These are phyloP conservation scores for Stachybotrys elegans DNA, from an alignment of 2,329 filamentous ascomycete species.

Conservation along the genomic window DNA sequence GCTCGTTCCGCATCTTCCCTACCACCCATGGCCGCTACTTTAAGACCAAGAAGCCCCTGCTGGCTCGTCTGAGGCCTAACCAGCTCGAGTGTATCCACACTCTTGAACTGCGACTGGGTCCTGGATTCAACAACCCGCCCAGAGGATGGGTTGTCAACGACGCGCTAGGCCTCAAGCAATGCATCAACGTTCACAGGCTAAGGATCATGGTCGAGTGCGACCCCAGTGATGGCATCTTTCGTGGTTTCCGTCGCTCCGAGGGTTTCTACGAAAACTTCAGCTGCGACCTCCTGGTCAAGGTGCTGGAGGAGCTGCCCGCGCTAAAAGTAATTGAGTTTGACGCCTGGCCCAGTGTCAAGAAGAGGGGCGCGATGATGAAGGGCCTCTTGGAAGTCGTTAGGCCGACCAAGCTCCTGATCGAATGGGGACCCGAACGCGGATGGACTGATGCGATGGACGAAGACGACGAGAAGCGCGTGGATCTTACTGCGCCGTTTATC, in stretches of 20 bases:
- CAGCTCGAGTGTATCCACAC: slow-evolving; percentile 57
- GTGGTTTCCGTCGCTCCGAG: slow-evolving; percentile 60
- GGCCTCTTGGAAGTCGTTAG: slow-evolving; percentile 50
- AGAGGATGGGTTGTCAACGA: slow-evolving; percentile 64
- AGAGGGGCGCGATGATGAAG: slow-evolving; percentile 58
- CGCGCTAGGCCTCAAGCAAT: slow-evolving; percentile 59
- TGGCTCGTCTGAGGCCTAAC: slow-evolving; percentile 57
- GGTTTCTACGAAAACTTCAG: slow-evolving; percentile 69
- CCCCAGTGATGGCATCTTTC: slow-evolving; percentile 61
- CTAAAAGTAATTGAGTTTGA: slow-evolving; percentile 63
- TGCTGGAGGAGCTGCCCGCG: slow-evolving; percentile 53
- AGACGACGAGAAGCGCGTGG: slow-evolving; percentile 11
- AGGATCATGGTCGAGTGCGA: slow-evolving; percentile 69
- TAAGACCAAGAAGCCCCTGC: slow-evolving; percentile 67
- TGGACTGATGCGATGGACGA: slow-evolving; percentile 53
- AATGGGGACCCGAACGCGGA: slow-evolving; percentile 63
- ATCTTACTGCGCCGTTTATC: slow-evolving; percentile 3
- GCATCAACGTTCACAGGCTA: slow-evolving; percentile 52
- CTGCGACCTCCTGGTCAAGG: slow-evolving; percentile 46
- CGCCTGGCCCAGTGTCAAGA: slow-evolving; percentile 60
- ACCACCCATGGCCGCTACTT: slow-evolving; percentile 60
- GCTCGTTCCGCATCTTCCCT: slow-evolving; percentile 62
- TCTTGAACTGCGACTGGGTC: slow-evolving; percentile 66
- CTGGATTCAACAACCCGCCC: slow-evolving; percentile 67
- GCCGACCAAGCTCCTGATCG: slow-evolving; percentile 45